Base-by-base conservation (phyloP, 2,329 filamentous ascomycete genomes). In the Rutstroemia sp. region DNA sequence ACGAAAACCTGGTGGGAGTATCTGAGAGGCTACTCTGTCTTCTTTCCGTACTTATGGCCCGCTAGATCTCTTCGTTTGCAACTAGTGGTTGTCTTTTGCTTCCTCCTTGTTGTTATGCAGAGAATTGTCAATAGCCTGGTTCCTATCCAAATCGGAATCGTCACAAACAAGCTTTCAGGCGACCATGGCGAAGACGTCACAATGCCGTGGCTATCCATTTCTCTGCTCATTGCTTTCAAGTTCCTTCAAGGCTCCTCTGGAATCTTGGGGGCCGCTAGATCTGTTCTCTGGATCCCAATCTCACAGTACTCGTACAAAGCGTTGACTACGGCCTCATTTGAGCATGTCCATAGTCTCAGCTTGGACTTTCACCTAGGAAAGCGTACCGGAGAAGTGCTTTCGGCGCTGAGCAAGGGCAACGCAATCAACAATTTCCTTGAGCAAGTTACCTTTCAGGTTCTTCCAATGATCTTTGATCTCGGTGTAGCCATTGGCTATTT, bases 11-110 rank as follows among this genome's bases (percentile, higher is more conserved):
- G 94, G 94, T 95, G 88, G 84, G 92, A 97, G 69, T 99, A 99
- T 71, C 76, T 96, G 59, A 85, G 87, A 61, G 91, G 92, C 47
- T 99, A 97, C 71, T 88, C 87, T 12, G 78, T 96, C 52, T 96
- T 99, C 73, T 95, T 97, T 70, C 92, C 92, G 0, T 99, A 97
- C 69, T 82, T 97, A 58, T 99, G 94, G 94, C 94, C 94, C 0
- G 87, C 85, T 66, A 92, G 92, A 67, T 85, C 90, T 51, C 74
- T 78, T 39, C 80, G 77, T 61, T 77, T 99, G 55, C 87, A 96
- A 74, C 62, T 90, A 23, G 80, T 92, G 54, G 90, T 96, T 19
- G 70, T 95, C 19, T 66, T 91, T 49, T 97, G 94, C 73, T 92
- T 97, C 67, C 52, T 83, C 38, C 79, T 99, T 49, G 83, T 97